A percentile compares a stretch with the other conserved stretches of the same genome.
Evolutionary conservation across 306 rosid species (phyloP).

Genomic region (Trifolium pratense): DNA sequence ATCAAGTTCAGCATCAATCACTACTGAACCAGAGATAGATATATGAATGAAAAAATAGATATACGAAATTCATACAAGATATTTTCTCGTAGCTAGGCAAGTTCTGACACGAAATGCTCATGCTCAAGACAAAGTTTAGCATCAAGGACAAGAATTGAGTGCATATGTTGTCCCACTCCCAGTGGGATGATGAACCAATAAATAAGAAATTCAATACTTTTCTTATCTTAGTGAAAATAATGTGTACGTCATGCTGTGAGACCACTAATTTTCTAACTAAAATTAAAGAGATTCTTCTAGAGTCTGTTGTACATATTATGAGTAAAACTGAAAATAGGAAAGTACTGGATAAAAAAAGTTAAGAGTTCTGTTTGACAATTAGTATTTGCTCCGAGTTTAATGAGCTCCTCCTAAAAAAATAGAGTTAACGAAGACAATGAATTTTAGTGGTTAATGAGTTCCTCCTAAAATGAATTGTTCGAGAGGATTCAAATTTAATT

Average conservation of each 20-base stretch:
- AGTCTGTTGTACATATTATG: not conserved
- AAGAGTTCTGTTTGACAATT: too few species aligned
- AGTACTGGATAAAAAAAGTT: too few species aligned
- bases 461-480: too few species aligned
- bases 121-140: not conserved
- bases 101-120: not conserved
- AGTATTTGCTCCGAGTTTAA: too few species aligned
- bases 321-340: not conserved
- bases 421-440: too few species aligned
- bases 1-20: too few species aligned
- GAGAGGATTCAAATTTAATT: too few species aligned
- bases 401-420: too few species aligned
- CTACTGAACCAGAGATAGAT: too few species aligned
- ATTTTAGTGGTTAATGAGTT: too few species aligned
- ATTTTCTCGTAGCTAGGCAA: not conserved
- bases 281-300: not conserved
- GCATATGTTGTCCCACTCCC: not conserved
- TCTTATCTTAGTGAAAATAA: slow-evolving; percentile 13
- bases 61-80: not conserved
- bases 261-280: not conserved
- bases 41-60: too few species aligned
- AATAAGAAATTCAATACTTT: slow-evolving; percentile 21
- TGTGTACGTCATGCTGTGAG: slow-evolving; percentile 1
- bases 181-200: slow-evolving; percentile 3
- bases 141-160: slow-evolving; percentile 24